Conservation (phyloP, 2,329 filamentous ascomycete genomes). For the Didymella keratinophila region DNA sequence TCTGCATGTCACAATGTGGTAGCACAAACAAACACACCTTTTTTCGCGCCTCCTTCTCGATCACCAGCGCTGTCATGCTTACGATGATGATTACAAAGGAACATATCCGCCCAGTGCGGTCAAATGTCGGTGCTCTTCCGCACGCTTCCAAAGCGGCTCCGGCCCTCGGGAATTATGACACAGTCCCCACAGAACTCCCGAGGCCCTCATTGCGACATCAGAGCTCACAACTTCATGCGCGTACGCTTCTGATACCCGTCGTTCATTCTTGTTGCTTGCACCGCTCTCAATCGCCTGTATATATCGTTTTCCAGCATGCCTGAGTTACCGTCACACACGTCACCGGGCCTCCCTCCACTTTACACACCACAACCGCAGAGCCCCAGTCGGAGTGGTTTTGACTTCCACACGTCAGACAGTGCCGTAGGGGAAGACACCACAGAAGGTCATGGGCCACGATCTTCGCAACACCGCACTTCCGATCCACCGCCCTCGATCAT, state of each 20-base stretch:
- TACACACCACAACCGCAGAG: constrained; percentile 62
- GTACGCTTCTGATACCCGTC: background rate
- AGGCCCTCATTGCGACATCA: constrained; percentile 20
- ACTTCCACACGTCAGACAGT: constrained; percentile 31
- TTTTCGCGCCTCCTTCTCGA: background rate
- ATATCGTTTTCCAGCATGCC: constrained; percentile 52
- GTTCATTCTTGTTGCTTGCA: constrained; percentile 15
- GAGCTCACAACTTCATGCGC: constrained; percentile 11
- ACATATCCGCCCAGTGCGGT: constrained; percentile 14
- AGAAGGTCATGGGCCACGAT: background rate
- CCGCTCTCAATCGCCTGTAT: constrained; percentile 17
- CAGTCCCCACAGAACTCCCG: constrained; percentile 6
- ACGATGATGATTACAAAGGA: constrained; percentile 24
- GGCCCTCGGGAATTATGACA: constrained; percentile 22
- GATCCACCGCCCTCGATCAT: constrained; percentile 54
- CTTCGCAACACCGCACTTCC: constrained; percentile 9
- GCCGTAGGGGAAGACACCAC: constrained; percentile 15
- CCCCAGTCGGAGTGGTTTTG: constrained; percentile 51
- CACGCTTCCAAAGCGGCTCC: constrained; percentile 31
- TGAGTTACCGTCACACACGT: constrained; percentile 63
- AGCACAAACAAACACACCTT: constrained; percentile 7
- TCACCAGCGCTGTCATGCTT: constrained; percentile 33
- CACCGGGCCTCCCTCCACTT: constrained; percentile 60
- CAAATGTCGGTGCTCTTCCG: constrained; percentile 34
- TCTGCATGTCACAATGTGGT: constrained; percentile 4